Base-by-base conservation (phyloP, 75 land plant genomes). In the Ceratopteris richardii region DNA sequence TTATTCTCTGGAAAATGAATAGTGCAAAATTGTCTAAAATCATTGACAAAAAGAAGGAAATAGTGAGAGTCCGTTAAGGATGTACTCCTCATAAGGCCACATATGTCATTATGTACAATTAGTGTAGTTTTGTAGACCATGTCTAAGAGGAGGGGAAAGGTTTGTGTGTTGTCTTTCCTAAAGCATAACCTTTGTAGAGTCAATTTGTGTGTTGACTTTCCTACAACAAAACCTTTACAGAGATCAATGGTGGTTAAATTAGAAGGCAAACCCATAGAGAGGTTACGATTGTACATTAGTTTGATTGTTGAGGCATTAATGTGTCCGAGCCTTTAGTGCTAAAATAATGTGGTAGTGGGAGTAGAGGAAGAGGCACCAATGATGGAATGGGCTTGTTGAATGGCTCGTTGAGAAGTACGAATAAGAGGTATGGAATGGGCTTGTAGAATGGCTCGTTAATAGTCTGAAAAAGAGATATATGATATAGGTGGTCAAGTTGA, bases 21-120 rank as follows among this genome's bases (percentile, higher is more conserved):
- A 27, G 20, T 14, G 0, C 46, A 55, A 36, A 33, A 41, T 14
- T 44, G 14, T 4, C 46, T 22, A 33, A 41, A 44, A 20, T 57
- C 68, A 66, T 57, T 36, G 29, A 57, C 57, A n/a, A 66, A 66
- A 5, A 36, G 29, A 1, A 57, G 21, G 36, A 47, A 66, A 26
- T 66, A 66, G 0, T 10, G 9, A 33, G 37, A 66, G 18, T 31
- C 51, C 19, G 1, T n/a, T 10, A 28, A 27, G 12, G 60, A 41
- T 20, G 12, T 9, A 2, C 60, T 46, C 20, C 31, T 12, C 60
- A 66, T 66, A 26, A 60, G 51, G 10, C 53, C 68, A 66, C 68
- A 66, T 7, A 66, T 9, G 30, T 57, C 60, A 27, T 2, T 16
- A 29, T 66, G 60, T 27, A 66, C 50, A 17, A 66, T 52, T 52